Evolutionary conservation across 2,329 filamentous ascomycete species (phyloP).

Genomic region (Westerdykella aurantiaca): DNA sequence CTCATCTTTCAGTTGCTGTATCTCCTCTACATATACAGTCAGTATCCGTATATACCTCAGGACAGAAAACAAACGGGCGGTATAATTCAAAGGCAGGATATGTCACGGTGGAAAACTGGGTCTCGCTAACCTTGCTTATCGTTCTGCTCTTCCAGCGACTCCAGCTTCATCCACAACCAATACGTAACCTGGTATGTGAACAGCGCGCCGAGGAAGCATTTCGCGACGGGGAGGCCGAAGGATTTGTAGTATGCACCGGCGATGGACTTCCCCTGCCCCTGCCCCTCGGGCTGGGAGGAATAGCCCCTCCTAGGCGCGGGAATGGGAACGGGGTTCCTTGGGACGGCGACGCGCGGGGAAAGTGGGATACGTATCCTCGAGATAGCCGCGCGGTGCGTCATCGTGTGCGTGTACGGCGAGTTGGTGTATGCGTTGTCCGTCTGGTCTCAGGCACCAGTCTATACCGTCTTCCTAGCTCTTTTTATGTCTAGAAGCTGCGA

Average conservation of each 20-base stretch:
- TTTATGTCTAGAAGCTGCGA: too few species aligned
- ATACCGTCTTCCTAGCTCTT: too few species aligned
- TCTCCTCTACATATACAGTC: constrained; percentile 2
- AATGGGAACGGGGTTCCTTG: background rate
- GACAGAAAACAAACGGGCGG: too few species aligned
- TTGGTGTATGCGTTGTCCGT: too few species aligned
- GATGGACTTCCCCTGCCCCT: background rate
- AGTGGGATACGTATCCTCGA: background rate
- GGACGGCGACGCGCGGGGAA: background rate
- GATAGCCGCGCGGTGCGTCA: too few species aligned
- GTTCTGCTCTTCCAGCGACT: constrained; percentile 61
- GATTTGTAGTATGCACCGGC: constrained; percentile 63
- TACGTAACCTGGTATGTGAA: constrained; percentile 75
- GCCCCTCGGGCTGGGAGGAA: background rate
- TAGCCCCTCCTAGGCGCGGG: background rate
- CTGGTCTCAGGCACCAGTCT: too few species aligned
- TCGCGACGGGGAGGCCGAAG: constrained; percentile 67
- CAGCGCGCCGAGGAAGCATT: constrained; percentile 67
- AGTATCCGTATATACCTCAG: background rate
- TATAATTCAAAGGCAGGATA: too few species aligned
- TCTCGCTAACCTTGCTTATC: constrained; percentile 49
- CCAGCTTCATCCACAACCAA: constrained; percentile 68
- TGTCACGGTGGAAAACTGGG: background rate
- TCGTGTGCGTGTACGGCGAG: too few species aligned
- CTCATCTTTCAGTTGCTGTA: constrained; percentile 6